A percentile compares a stretch with the other conserved stretches of the same genome.
Evolutionary conservation across 305 asterid genomes (phyloP).

Genomic region (Solanum aculeatissimum): DNA sequence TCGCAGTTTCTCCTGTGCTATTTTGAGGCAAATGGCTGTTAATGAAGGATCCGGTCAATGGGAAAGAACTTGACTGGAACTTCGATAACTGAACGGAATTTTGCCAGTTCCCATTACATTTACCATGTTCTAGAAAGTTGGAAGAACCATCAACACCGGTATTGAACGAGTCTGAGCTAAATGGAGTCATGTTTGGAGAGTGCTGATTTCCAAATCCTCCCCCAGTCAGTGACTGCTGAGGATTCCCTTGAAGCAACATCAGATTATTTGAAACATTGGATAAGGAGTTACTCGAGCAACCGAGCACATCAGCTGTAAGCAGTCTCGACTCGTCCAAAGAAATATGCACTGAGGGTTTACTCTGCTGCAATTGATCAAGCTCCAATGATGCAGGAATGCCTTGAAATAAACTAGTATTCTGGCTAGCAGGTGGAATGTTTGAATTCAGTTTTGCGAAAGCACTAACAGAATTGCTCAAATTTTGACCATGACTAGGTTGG

Average conservation of each 20-base stretch:
- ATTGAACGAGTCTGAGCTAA: constrained; percentile 31
- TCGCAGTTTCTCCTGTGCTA: constrained; percentile 18
- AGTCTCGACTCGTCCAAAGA: constrained; percentile 29
- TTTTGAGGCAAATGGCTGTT: constrained; percentile 28
- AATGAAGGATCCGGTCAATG: constrained; percentile 24
- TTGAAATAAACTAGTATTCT: constrained; percentile 47
- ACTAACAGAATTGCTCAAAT: constrained; percentile 24
- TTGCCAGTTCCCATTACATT: constrained; percentile 33
- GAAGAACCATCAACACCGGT: constrained; percentile 28
- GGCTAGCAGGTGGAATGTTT: constrained; percentile 27
- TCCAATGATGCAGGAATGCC: constrained; percentile 52
- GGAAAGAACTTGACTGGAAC: constrained; percentile 30
- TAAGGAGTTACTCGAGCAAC: constrained; percentile 29
- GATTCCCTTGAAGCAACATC: constrained; percentile 38
- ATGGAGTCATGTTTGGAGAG: constrained; percentile 27
- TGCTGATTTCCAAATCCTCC: constrained; percentile 36
- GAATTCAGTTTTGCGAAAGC: constrained; percentile 46
- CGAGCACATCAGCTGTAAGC: constrained; percentile 20
- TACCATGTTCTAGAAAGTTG: constrained; percentile 38
- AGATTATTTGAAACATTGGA: constrained; percentile 19
- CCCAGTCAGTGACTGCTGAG: constrained; percentile 25
- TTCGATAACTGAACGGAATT: constrained; percentile 26
- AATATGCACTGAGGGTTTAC: constrained; percentile 20
- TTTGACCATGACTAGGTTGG: constrained; percentile 45
- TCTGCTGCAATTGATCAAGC: constrained; percentile 63